Evolutionary conservation across 495 filamentous ascomycete genomes (phyloP).

Genomic region (Neurospora sp.): DNA sequence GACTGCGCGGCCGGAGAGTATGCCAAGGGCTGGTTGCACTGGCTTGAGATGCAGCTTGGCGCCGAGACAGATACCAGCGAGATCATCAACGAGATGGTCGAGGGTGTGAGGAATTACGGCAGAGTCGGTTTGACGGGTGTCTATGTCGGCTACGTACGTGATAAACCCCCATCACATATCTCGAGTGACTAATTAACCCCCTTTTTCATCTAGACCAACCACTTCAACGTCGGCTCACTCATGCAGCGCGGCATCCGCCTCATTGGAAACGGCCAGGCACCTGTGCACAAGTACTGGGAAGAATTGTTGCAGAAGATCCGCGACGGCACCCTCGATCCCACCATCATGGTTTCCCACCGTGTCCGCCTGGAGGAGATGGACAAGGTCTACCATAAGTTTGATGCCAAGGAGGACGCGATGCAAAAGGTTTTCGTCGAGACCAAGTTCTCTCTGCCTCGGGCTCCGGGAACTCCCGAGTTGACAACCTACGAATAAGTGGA

Average conservation of each 20-base stretch:
- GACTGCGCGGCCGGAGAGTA: slow-evolving; percentile 84
- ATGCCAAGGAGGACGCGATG: slow-evolving; percentile 56
- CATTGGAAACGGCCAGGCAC: slow-evolving; percentile 77
- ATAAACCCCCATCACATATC: too few relatives aligned
- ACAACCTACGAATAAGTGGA: slow-evolving; percentile 24
- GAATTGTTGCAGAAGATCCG: slow-evolving; percentile 61
- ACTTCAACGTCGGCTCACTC: slow-evolving; percentile 74
- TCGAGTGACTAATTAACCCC: too few relatives aligned
- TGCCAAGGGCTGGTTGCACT: slow-evolving; percentile 72
- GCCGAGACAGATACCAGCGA: slow-evolving; percentile 81
- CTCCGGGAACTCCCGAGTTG: slow-evolving; percentile 43
- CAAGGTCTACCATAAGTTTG: slow-evolving; percentile 59
- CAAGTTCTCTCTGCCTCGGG: slow-evolving; percentile 48
- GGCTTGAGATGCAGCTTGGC: slow-evolving; percentile 62
- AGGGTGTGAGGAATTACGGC: slow-evolving; percentile 64
- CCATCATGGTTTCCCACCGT: slow-evolving; percentile 72
- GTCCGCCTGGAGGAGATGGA: slow-evolving; percentile 66
- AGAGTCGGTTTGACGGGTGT: slow-evolving; percentile 69
- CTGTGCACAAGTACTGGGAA: slow-evolving; percentile 78
- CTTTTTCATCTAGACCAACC: slow-evolving; percentile 38
- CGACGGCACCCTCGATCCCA: slow-evolving; percentile 60
- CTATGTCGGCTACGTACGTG: slow-evolving; percentile 55
- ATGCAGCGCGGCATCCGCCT: slow-evolving; percentile 82
- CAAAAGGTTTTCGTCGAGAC: slow-evolving; percentile 68
- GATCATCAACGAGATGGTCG: slow-evolving; percentile 82